Evolutionary conservation across 257 asterid genomes (phyloP), one percentile per base, ranked within the genome.

Genomic region (Solanum clarkiae): DNA sequence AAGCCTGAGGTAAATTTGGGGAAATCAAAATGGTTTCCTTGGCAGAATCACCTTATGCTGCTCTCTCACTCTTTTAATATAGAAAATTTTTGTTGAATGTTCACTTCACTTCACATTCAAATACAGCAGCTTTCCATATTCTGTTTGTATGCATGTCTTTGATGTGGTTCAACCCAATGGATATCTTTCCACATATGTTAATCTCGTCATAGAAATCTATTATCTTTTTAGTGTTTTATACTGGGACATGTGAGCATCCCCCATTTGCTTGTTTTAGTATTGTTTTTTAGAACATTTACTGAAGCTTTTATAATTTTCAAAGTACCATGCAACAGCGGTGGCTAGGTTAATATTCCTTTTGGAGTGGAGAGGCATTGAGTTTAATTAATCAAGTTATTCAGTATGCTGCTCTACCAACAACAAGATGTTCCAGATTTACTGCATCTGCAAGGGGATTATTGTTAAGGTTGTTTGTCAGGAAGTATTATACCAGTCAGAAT

Each of bases 1-100:
- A 95, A 95, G 88, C 98, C 98, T 8, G 98, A 95, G 98, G 98
- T 84, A 79, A 53, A 79, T 79, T 79, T 9, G 11, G n/a, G 62
- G 29, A 79, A 29, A 53, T 4, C 15, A 79, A 29, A 79, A 53
- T 51, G 24, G n/a, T 77, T 24, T 77, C 63, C 81, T 49, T 3
- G 62, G 62, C 55, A 75, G 62, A 75, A 24, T 75, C 82, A 77
- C 82, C 82, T 49, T 51, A 26, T 77, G 16, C 45, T 51, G 24
- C 16, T 15, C 45, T 74, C 42, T 77, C 10, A 24, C 62, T 77
- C 82, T 77, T 17, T 77, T 62, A 26, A 8, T 77, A 5, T 51
- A 51, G 24, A 51, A 74, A 47, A 14, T 75, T 2, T 77, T 15
- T 77, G 49, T 32, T 51, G 54, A 44, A 9, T 53, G 47, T 79